Base-by-base conservation (phyloP, 2,329 filamentous ascomycete species). In the Phyllosticta citriasiana region DNA sequence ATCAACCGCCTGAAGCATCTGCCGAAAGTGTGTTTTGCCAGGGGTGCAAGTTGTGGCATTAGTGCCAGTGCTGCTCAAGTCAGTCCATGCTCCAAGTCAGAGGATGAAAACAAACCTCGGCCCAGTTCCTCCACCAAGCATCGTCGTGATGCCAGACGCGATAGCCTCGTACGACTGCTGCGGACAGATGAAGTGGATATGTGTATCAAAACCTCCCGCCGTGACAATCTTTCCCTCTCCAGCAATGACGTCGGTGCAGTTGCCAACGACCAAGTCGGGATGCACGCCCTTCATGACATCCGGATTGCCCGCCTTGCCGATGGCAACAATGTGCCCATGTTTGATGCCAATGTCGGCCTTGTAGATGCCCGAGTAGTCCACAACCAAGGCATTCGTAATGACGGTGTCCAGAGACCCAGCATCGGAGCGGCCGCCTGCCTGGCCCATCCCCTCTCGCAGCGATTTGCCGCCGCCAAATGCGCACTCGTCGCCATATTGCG, bases 291-390 rank as follows among this genome's bases (percentile, higher is more conserved):
- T 88, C 93, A 97, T 97, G 55, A 96, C 85, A 74, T 97, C 93
- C n/a, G 93, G 93, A 69, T 97, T 97, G 22, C 93, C 93, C 16
- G 93, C 91, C 76, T 97, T 97, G 63, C 93, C 93, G 67, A 97
- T 93, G 0, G 85, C 93, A 27, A 87, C 86, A 68, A 97, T 97
- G 50, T 88, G 72, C 2, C 93, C 92, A 66, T 91, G 76, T 74
- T 95, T 96, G 73, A 97, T 86, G 27, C 93, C 93, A 71, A 97
- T 96, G 73, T 97, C 93, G 5, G 92, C 93, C 77, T 97, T 97
- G 80, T 90, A 95, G 70, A 97, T 96, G 55, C 93, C 93, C 1
- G 83, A 88, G 83, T 88, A 95, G 76, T 97, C 93, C 22, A 97
- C 82, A 47, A 97, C 87, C 65, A 97, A 77, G 4, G 92, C 93